Percentiles rank a stretch among this genome's conserved stretches.
These are phyloP conservation scores for Yamadazyma buinensis DNA, from an alignment of 1,139 yeast genomes.

Conservation along the genomic window DNA sequence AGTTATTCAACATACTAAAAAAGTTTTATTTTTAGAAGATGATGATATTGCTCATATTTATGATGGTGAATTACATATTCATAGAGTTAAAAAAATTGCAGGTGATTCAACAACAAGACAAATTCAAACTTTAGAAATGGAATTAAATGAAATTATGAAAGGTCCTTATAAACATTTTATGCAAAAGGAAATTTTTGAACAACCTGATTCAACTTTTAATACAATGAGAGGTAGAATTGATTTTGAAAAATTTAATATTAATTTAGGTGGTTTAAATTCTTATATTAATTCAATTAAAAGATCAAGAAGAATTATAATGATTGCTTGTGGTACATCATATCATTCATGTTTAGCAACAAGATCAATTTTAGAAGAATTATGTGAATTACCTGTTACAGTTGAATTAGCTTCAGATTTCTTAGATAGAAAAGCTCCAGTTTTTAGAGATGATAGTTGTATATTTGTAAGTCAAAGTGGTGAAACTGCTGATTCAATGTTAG, in stretches of 20 bases:
- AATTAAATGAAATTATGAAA: conserved; percentile 96
- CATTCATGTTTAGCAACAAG: conserved; percentile 98
- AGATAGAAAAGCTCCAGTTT: conserved; percentile 93
- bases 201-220: conserved; percentile 96
- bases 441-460: conserved; percentile 96
- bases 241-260: conserved; percentile 72
- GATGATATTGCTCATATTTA: conserved; percentile 98
- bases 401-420: conserved; percentile 97
- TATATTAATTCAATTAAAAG: conserved; percentile 88
- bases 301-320: conserved; percentile 94
- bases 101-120: conserved; percentile 93
- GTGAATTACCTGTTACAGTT: conserved; percentile 93
- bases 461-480: conserved; percentile 99
- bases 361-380: conserved; percentile 92
- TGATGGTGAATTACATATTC: conserved; percentile 97
- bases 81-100: conserved; percentile 87
- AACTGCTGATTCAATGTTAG: conserved; percentile 97
- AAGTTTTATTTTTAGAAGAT: conserved; percentile 93
- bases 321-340: conserved; percentile 99
- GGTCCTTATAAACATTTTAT: conserved; percentile 94
- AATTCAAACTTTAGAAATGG: conserved; percentile 95
- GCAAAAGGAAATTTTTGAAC: conserved; percentile 99
- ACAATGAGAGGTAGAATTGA: conserved; percentile 99
- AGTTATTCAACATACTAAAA: conserved; percentile 95
- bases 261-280: conserved; percentile 85